Base-by-base conservation (phyloP, 176 grass and related monocot species). In the Thinopyrum elongatum region DNA sequence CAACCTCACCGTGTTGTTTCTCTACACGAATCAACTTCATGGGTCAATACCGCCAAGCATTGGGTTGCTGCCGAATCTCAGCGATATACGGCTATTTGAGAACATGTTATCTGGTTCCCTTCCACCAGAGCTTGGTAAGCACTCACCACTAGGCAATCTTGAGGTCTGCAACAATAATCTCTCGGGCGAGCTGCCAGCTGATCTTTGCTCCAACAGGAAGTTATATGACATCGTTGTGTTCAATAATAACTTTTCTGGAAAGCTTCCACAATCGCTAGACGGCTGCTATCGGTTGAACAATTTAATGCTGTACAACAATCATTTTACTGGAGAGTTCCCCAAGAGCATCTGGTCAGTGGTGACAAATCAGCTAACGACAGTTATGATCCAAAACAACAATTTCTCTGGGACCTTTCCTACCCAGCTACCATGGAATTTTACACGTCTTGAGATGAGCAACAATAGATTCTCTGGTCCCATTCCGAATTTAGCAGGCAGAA, bases 61-160 rank as follows among this genome's bases (percentile, higher is more conserved):
- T 13, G 92, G 90, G 11, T 30, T 85, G 53, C 64, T 97, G 2
- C 90, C 94, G 6, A 76, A 71, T 5, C 72, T 94, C 16, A 1
- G 0, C 0, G 87, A 87, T 47, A 49, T 94, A 10, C 78, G 90
- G 11, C 82, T 97, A 10, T 92, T 87, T 42, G 34, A 2, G 15
- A 94, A 94, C 46, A 90, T 35, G 9, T 80, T 97, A 19, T 84
- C 85, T 8, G 92, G 90, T 13, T 6, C 19, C 10, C 74, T 94
- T 38, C 94, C 92, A 14, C 29, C 85, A 30, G 84, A 90, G 85
- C 84, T 97, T 44, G 94, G 94, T 31, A 90, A 92, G n/a, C 87
- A 94, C 78, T 97, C 89, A 6, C 38, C 60, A 1, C 59, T 97
- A 22, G 15, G 33, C 14, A 86, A 90, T 78, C 5, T 97, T 7